phyloP scores from a whole-genome alignment of 2,329 filamentous ascomycete species.

The Xylariaceae sp. region DNA sequence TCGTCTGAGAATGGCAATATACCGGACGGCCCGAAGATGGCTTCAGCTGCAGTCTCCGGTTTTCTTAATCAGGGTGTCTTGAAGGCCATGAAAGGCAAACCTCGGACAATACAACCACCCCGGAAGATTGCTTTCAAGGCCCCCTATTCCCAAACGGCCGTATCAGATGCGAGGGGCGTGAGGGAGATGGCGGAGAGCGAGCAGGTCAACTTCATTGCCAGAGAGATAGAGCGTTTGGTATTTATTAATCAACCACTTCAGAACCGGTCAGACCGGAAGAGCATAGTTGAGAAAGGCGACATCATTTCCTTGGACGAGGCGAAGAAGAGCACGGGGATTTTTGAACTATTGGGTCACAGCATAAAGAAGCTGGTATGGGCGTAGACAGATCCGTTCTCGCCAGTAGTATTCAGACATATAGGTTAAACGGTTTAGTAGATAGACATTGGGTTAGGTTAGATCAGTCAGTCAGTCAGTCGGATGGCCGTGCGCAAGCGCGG shows the following conservation, averaged over 20 bases:
- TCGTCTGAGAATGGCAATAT: conserved; percentile 17
- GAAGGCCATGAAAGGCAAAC: conserved; percentile 28
- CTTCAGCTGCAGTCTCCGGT: conserved; percentile 15
- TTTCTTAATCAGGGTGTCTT: conserved; percentile 31
- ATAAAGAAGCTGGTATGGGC: conserved; percentile 95
- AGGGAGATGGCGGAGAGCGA: conserved; percentile 56
- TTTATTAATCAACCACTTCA: conserved; percentile 48
- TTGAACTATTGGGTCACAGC: conserved; percentile 86
- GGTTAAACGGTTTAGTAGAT: not conserved
- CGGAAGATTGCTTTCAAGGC: conserved; percentile 59
- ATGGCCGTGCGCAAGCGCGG: conserved; percentile 33
- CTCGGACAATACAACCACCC: conserved; percentile 37
- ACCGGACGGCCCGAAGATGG: not conserved
- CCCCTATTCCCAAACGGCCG: conserved; percentile 55
- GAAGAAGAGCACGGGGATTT: conserved; percentile 79
- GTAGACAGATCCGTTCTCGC: conserved; percentile 28
- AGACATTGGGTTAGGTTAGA: not conserved
- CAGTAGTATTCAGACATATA: conserved; percentile 1
- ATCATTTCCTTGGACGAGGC: conserved; percentile 86
- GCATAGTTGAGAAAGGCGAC: conserved; percentile 61
- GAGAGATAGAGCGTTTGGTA: conserved; percentile 74
- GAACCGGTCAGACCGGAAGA: conserved; percentile 33
- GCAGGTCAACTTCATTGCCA: conserved; percentile 66
- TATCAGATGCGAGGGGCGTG: conserved; percentile 54
- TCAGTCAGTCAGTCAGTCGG: too few relatives aligned